These are phyloP conservation scores for Flaveria brownii DNA, from an alignment of 129 eudicot genomes.

Conservation along the genomic window DNA sequence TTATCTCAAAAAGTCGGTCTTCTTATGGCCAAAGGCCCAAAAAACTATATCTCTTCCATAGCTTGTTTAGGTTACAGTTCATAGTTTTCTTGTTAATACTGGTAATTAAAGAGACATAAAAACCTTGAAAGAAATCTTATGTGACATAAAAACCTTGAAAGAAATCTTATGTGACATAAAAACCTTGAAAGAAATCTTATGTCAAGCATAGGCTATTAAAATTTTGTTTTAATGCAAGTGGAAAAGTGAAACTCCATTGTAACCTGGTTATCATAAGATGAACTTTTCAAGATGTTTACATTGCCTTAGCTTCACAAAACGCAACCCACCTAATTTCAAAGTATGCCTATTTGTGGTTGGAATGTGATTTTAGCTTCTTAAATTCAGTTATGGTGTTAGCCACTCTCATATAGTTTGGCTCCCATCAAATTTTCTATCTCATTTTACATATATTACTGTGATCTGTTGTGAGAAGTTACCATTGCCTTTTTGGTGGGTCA, in stretches of 20 bases:
- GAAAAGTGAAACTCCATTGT: no score
- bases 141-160: no score
- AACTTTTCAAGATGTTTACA: no score
- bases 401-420: background rate
- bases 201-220: no score
- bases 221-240: no score
- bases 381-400: background rate
- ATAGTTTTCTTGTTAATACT: background rate
- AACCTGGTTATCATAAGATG: no score
- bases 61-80: background rate
- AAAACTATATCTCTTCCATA: background rate
- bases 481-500: background rate
- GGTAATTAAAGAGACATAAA: background rate
- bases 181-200: no score
- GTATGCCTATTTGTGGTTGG: no score
- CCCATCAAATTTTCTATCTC: slow-evolving; percentile 1
- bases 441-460: background rate
- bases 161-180: no score
- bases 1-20: background rate
- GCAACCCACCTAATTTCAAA: no score
- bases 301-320: no score
- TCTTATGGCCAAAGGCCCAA: background rate
- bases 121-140: no score
- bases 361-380: background rate
- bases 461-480: slow-evolving; percentile 4